These are phyloP conservation scores for Emericellopsis cladophorae DNA, from an alignment of 2,329 filamentous ascomycete genomes.

Conservation along the genomic window DNA sequence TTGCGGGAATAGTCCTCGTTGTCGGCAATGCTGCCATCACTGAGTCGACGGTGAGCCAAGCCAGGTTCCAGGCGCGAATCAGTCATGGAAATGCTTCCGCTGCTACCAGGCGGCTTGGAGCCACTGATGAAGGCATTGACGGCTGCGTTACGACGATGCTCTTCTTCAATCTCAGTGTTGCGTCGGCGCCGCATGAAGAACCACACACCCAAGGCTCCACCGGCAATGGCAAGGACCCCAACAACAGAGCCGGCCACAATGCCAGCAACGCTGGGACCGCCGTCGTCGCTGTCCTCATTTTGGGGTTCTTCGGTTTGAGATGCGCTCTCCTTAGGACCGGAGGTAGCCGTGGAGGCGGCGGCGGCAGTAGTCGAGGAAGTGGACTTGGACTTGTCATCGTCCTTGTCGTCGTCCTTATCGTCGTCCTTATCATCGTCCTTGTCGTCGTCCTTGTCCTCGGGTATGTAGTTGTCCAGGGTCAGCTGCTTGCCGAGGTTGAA, in stretches of 20 bases:
- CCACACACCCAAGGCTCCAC: constrained; percentile 54
- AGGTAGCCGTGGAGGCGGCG: constrained; percentile 9
- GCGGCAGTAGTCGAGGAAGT: constrained; percentile 13
- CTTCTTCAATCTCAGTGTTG: constrained; percentile 68
- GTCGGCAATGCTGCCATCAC: constrained; percentile 91
- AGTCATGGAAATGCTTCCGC: constrained; percentile 56
- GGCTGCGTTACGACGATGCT: constrained; percentile 69
- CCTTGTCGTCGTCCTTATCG: constrained; percentile 5
- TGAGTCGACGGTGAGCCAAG: constrained; percentile 72
- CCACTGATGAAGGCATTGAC: constrained; percentile 64
- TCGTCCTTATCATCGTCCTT: no score
- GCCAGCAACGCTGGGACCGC: constrained; percentile 58
- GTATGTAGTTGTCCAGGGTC: constrained; percentile 18
- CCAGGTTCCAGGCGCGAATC: constrained; percentile 82
- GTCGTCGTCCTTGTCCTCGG: constrained; percentile 7
- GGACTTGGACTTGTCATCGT: neutral
- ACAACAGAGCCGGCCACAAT: constrained; percentile 84
- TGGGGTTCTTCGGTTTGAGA: constrained; percentile 7
- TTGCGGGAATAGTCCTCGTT: constrained; percentile 94
- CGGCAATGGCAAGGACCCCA: constrained; percentile 59
- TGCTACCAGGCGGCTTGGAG: constrained; percentile 48
- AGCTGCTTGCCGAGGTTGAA: constrained; percentile 37
- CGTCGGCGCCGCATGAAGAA: constrained; percentile 66
- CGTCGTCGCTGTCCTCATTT: constrained; percentile 7
- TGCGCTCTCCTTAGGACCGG: constrained; percentile 5